Evolutionary conservation across 768 basidiomycete species (phyloP).

Genomic region (Galerina marginata): DNA sequence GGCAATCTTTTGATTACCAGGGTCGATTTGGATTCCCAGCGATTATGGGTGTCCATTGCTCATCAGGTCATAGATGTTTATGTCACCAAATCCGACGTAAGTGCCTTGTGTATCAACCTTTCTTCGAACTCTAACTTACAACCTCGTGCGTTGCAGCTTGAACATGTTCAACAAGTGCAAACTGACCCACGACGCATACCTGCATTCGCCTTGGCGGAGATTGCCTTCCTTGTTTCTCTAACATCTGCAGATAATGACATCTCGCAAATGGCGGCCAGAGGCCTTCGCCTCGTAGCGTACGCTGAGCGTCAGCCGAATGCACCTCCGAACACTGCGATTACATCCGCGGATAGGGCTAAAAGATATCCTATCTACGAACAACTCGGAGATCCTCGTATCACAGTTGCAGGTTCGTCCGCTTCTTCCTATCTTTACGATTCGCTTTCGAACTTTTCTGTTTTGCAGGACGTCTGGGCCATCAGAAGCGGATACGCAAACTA

Average conservation of each 20-base stretch:
- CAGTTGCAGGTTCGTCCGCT: conserved; percentile 64
- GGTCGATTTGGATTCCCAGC: conserved; percentile 63
- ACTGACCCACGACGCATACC: conserved; percentile 56
- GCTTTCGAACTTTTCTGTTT: neutral
- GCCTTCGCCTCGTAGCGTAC: conserved; percentile 70
- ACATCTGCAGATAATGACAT: conserved; percentile 72
- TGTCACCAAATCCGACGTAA: conserved; percentile 52
- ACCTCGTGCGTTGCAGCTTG: conserved; percentile 32
- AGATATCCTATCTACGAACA: conserved; percentile 80
- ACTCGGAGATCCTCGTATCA: conserved; percentile 74
- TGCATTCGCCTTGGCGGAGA: conserved; percentile 72
- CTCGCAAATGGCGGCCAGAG: conserved; percentile 70
- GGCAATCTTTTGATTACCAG: conserved; percentile 65
- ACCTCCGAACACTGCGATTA: conserved; percentile 53
- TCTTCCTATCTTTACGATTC: neutral
- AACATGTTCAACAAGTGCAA: conserved; percentile 56
- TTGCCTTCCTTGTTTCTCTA: conserved; percentile 72
- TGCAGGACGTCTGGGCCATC: conserved; percentile 78
- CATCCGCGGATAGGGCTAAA: conserved; percentile 67
- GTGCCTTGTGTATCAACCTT: conserved; percentile 15
- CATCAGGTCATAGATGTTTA: conserved; percentile 66
- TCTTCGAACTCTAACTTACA: neutral
- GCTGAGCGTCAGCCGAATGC: conserved; percentile 68
- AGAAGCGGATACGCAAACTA: conserved; percentile 79
- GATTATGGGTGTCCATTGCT: conserved; percentile 71